phyloP scores from a whole-genome alignment of 306 rosid genomes.

The Vigna unguiculata region DNA sequence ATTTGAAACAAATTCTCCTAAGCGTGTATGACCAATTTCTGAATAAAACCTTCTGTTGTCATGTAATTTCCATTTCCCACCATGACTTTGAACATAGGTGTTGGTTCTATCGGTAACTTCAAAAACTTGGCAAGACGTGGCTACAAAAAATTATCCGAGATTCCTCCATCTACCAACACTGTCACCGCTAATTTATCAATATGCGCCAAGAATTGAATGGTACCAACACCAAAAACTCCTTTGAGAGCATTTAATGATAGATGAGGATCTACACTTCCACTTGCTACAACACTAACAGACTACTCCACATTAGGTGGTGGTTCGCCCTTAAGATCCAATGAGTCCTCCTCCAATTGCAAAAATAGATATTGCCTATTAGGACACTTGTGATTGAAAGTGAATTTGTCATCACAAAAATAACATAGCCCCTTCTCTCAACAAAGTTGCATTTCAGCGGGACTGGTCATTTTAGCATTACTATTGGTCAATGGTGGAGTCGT shows the following conservation, averaged over 20 bases:
- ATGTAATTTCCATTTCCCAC: not conserved
- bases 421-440: too few relatives aligned
- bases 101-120: not conserved
- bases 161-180: not conserved
- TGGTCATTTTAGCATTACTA: too few relatives aligned
- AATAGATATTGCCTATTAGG: too few relatives aligned
- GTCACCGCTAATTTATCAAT: not conserved
- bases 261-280: not conserved
- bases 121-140: not conserved
- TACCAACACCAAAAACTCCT: not conserved
- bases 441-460: too few relatives aligned
- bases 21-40: not conserved
- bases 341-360: too few relatives aligned
- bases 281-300: accelerated
- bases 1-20: not conserved
- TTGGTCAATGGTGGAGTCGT: too few relatives aligned
- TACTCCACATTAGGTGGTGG: too few relatives aligned
- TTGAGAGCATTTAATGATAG: not conserved
- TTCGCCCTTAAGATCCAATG: too few relatives aligned
- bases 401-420: too few relatives aligned
- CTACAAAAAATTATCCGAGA: not conserved
- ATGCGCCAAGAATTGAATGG: not conserved
- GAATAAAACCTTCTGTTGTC: not conserved
- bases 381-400: too few relatives aligned
- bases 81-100: not conserved